Percentiles rank a stretch among this genome's conserved stretches.
phyloP scores from a whole-genome alignment of 306 rosid genomes.

The Heteromeles arbutifolia region DNA sequence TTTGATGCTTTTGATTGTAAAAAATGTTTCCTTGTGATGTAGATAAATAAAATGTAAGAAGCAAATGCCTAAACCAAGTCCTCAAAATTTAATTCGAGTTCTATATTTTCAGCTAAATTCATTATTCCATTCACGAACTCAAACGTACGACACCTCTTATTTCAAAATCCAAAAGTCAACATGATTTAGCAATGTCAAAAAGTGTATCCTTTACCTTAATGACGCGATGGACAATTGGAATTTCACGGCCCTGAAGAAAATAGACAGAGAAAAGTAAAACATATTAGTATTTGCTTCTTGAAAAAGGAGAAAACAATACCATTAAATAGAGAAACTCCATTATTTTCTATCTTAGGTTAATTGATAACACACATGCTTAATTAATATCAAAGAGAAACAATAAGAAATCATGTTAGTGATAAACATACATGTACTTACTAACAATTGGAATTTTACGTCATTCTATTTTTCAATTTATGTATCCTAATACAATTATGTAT shows the following conservation, averaged over 20 bases:
- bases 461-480: too few relatives aligned
- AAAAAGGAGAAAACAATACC: not conserved
- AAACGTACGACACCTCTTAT: not conserved
- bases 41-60: not conserved
- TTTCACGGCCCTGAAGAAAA: conserved; percentile 75
- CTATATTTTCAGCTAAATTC: not conserved
- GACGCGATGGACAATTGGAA: conserved; percentile 94
- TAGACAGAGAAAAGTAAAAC: not conserved
- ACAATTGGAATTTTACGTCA: not conserved
- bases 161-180: not conserved
- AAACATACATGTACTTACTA: not conserved
- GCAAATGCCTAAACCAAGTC: not conserved
- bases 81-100: not conserved
- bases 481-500: too few relatives aligned
- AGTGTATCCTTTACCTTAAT: conserved; percentile 50
- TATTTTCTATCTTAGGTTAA: not conserved
- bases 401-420: not conserved
- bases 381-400: not conserved
- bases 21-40: not conserved
- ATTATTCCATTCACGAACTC: not conserved
- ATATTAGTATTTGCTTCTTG: not conserved
- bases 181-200: not conserved
- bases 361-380: not conserved
- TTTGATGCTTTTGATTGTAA: not conserved
- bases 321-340: not conserved